phyloP scores from a whole-genome alignment of 2,329 filamentous ascomycete species.

The Acarospora socialis region DNA sequence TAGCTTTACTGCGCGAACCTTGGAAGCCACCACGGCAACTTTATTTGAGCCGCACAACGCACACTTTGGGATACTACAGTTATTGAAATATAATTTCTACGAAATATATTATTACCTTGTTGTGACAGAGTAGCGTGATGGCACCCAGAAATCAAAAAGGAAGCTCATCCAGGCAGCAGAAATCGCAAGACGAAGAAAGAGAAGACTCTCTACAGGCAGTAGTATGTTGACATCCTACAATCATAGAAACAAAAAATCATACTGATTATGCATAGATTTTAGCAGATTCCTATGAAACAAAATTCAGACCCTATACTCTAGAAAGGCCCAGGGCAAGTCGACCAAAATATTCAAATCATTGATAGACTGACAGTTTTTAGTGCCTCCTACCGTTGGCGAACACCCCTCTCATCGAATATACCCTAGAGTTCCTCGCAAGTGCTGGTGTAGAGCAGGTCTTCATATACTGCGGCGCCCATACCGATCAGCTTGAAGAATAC shows the following conservation, averaged over 20 bases:
- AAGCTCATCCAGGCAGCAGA: constrained; percentile 20
- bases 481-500: constrained; percentile 75
- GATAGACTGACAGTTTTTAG: constrained; percentile 30
- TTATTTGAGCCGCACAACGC: too few relatives aligned
- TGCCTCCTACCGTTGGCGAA: constrained; percentile 90
- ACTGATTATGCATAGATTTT: constrained; percentile 46
- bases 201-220: constrained; percentile 51
- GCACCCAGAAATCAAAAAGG: constrained; percentile 24
- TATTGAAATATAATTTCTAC: too few relatives aligned
- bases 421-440: constrained; percentile 87
- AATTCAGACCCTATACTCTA: constrained; percentile 78
- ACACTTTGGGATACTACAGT: too few relatives aligned
- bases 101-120: too few relatives aligned
- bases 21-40: too few relatives aligned
- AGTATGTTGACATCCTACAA: too few relatives aligned
- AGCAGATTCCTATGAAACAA: constrained; percentile 85
- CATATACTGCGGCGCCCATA: constrained; percentile 80
- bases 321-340: constrained; percentile 70
- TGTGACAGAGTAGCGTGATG: too few relatives aligned
- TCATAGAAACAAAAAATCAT: not conserved
- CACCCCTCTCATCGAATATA: constrained; percentile 92
- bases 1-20: too few relatives aligned
- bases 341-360: not conserved
- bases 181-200: constrained; percentile 40
- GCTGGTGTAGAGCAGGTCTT: constrained; percentile 90